Base-by-base conservation (phyloP, 257 asterid genomes). In the Salvia splendens region DNA sequence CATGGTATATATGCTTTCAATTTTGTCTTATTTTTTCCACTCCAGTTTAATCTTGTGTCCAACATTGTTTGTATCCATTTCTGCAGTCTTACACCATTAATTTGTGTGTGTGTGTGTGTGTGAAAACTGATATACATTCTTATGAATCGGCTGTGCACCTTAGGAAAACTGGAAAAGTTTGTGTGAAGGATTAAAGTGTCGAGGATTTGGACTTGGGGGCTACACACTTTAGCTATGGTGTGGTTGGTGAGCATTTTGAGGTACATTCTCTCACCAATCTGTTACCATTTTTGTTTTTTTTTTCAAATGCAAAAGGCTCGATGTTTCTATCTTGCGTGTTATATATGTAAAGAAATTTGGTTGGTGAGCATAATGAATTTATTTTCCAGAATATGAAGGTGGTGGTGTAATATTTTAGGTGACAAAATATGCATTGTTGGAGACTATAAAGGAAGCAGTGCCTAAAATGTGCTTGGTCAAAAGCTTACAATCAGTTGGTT, bases 91-190 rank as follows among this genome's bases (percentile, higher is more conserved):
- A 11, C 50, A 4, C 50, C 50, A 45, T 45, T n/a, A 11, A 15
- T 24, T 24, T 24, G 30, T 12, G 15, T 45, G 50, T 45, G 50
- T 45, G 50, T 45, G 50, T 2, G 15, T 45, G 50, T 45, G 50
- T 45, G 50, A 45, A 12, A 82, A 3, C 30, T 24, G 30, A 24
- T 24, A 24, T 24, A 24, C 30, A 24, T 20, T 20, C 92, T 0
- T 85, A 92, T 65, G 90, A 87, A 85, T 82, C 92, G 0, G 96
- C 95, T 0, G 86, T 83, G 59, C 90, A 89, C 45, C 90, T 87
- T 32, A 68, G 96, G 48, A 86, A 80, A 80, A 75, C 83, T 5
- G 96, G 95, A 30, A 76, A 79, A 69, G 80, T 81, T 55, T 80
- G 78, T 59, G 78, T 85, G 35, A 77, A 81, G 57, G 92, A 82